Percentiles rank a stretch among this genome's conserved stretches.
Conservation (phyloP, 1,139 yeast genomes). For the Saccharomycopsis hybrid region DNA sequence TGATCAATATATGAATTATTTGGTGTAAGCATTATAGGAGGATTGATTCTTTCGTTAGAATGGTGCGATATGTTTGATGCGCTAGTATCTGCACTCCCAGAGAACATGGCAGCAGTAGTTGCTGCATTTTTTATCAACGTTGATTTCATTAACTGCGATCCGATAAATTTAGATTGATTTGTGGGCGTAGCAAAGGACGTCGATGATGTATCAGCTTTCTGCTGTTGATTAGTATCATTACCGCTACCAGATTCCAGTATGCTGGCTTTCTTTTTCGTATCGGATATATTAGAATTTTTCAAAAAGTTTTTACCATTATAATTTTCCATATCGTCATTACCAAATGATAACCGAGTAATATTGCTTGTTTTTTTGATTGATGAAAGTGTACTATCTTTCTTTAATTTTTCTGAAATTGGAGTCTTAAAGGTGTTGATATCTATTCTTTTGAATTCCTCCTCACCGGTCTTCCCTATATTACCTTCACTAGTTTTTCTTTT, state of each 20-base stretch:
- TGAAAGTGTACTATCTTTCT: slow-evolving; percentile 8
- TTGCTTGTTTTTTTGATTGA: slow-evolving; percentile 15
- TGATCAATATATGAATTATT: slow-evolving; percentile 6
- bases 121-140: slow-evolving; percentile 18
- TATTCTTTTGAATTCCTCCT: slow-evolving; percentile 1
- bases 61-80: not conserved
- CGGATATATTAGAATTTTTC: no score
- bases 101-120: slow-evolving; percentile 1
- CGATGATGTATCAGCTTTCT: not conserved
- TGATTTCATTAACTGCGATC: slow-evolving; percentile 20
- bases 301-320: not conserved
- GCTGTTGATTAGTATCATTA: not conserved
- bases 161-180: slow-evolving; percentile 12
- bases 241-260: no score
- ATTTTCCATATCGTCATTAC: not conserved
- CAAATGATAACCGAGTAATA: slow-evolving; percentile 10
- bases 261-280: not conserved
- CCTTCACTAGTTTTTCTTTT: no score
- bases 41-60: slow-evolving; percentile 17
- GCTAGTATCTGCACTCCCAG: not conserved
- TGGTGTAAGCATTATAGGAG: slow-evolving; percentile 14
- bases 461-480: no score
- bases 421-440: slow-evolving; percentile 9
- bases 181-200: not conserved
- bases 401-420: slow-evolving; percentile 9